Percentiles rank a stretch among this genome's conserved stretches.
These are phyloP conservation scores for Thermochaetoides thermophila DNA, from an alignment of 495 filamentous ascomycete species.

Conservation along the genomic window DNA sequence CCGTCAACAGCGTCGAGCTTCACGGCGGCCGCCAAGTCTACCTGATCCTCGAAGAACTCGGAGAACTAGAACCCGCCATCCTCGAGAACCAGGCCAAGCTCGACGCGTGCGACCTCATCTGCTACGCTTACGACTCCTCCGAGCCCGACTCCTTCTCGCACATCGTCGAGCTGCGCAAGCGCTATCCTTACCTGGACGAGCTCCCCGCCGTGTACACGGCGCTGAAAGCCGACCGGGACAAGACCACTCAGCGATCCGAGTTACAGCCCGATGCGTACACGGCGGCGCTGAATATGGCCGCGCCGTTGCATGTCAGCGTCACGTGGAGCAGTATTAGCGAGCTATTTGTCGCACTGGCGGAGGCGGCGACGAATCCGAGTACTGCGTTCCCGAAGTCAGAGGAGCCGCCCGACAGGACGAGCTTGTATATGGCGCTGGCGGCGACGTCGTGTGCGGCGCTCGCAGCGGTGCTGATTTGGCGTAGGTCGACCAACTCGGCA, in stretches of 20 bases:
- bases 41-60: slow-evolving; percentile 85
- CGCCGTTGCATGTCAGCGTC: slow-evolving; percentile 85
- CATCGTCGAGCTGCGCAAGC: slow-evolving; percentile 62
- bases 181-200: slow-evolving; percentile 69
- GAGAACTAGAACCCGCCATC: slow-evolving; percentile 87
- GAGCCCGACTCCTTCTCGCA: slow-evolving; percentile 91
- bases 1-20: slow-evolving; percentile 92
- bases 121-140: slow-evolving; percentile 91
- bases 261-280: slow-evolving; percentile 90
- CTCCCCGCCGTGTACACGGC: slow-evolving; percentile 83
- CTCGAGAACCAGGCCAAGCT: slow-evolving; percentile 83
- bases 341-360: slow-evolving; percentile 72
- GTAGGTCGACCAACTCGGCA: slow-evolving; percentile 27
- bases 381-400: slow-evolving; percentile 76
- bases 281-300: slow-evolving; percentile 57
- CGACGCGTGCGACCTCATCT: slow-evolving; percentile 85
- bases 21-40: slow-evolving; percentile 95
- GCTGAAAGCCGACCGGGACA: slow-evolving; percentile 85
- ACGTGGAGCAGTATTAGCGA: slow-evolving; percentile 85
- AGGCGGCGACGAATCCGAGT: slow-evolving; percentile 79
- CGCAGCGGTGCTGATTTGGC: slow-evolving; percentile 62
- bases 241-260: slow-evolving; percentile 82
- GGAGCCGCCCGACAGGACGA: slow-evolving; percentile 69
- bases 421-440: slow-evolving; percentile 71
- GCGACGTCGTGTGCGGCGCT: slow-evolving; percentile 66